Evolutionary conservation across 257 asterid genomes (phyloP).

Genomic region (Rauvolfia tetraphylla): DNA sequence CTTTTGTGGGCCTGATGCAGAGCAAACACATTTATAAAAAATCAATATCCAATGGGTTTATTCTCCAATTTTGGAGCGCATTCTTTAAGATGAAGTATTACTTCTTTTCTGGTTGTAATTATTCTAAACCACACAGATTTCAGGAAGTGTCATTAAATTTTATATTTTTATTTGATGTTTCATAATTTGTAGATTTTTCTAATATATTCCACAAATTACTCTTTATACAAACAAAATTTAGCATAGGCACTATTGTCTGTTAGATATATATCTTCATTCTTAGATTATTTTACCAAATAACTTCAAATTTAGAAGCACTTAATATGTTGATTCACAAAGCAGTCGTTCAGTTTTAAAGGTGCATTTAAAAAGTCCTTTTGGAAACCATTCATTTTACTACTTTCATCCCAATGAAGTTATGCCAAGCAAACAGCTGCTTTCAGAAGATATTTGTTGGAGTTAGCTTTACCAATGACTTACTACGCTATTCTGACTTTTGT

Average conservation of each 20-base stretch:
- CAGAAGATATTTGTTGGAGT: constrained; percentile 6
- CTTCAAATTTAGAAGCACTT: background rate
- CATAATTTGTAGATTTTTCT: background rate
- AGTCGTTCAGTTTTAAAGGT: background rate
- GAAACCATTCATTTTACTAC: background rate
- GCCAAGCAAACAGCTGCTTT: background rate
- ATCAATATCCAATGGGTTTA: background rate
- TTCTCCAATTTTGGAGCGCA: background rate
- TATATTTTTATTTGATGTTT: background rate
- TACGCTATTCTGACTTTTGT: background rate
- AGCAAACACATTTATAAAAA: background rate
- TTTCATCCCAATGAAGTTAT: background rate
- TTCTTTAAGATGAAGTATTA: background rate
- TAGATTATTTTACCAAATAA: constrained; percentile 2
- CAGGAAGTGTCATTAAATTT: background rate
- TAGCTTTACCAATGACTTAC: background rate
- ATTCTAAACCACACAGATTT: background rate
- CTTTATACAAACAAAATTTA: background rate
- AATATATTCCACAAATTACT: background rate
- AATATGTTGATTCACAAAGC: background rate
- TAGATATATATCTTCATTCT: background rate
- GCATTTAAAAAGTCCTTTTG: background rate
- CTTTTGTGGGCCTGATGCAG: background rate
- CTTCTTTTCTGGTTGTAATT: background rate
- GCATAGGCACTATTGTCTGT: background rate